These are phyloP conservation scores for Xylaria sp. DNA, from an alignment of 2,329 filamentous ascomycete genomes.

Conservation along the genomic window DNA sequence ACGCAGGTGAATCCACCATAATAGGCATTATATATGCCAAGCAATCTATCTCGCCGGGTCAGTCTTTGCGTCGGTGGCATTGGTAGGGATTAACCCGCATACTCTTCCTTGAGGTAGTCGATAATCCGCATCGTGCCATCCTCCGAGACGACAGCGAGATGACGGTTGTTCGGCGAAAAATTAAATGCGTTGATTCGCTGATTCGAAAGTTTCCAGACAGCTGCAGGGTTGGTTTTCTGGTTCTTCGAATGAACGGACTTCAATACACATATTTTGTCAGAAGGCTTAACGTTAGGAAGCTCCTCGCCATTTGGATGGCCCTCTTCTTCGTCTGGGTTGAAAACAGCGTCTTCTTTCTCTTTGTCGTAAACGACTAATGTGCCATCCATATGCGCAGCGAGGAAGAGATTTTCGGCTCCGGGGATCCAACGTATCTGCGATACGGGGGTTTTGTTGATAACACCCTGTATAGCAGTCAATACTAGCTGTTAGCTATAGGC, in stretches of 20 bases:
- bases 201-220: slow-evolving; percentile 90
- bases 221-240: slow-evolving; percentile 90
- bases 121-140: slow-evolving; percentile 89
- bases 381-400: slow-evolving; percentile 91
- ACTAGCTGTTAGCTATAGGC: not conserved
- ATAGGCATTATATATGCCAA: slow-evolving; percentile 87
- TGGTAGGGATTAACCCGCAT: slow-evolving; percentile 41
- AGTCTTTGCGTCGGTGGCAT: slow-evolving; percentile 1
- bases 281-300: slow-evolving; percentile 46
- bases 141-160: slow-evolving; percentile 89
- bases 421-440: slow-evolving; percentile 92
- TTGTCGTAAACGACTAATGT: slow-evolving; percentile 95
- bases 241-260: slow-evolving; percentile 95
- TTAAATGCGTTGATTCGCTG: slow-evolving; percentile 89
- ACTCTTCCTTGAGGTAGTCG: slow-evolving; percentile 91
- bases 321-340: slow-evolving; percentile 27
- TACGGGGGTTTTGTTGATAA: slow-evolving; percentile 85
- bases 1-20: slow-evolving; percentile 93
- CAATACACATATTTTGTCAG: slow-evolving; percentile 69
- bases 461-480: slow-evolving; percentile 60
- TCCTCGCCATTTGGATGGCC: slow-evolving; percentile 38
- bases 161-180: slow-evolving; percentile 87
- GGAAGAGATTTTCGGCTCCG: slow-evolving; percentile 88
- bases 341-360: slow-evolving; percentile 72
- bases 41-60: slow-evolving; percentile 59